Base-by-base conservation (phyloP, 805 yeast species). In the Starmerella sirachaensis region DNA sequence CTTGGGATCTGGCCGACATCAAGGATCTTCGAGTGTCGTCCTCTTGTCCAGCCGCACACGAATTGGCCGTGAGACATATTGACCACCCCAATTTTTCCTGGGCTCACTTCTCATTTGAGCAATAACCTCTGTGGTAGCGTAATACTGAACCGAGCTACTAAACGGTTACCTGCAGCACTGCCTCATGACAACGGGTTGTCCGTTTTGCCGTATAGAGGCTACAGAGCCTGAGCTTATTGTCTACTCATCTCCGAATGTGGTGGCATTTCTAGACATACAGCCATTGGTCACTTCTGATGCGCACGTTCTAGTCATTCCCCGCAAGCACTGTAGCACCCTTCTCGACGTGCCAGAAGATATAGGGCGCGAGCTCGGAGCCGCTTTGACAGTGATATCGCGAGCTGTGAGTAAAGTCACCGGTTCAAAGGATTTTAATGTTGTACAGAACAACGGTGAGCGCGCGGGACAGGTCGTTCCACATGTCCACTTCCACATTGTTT, bases 401-500 rank as follows among this genome's bases (percentile, higher is more conserved):
- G 58, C 57, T 2, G 40, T 52, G 19, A 38, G 38, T 17, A 27
- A 44, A 9, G 46, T 45, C 14, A 37, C 49, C 4, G 51, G 45
- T 3, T 46, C 50, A 11, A 35, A 42, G 9, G 60, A 55, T 6
- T 58, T 50, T 49, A 61, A 61, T 35, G 46, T 61, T 10, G 54
- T 61, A 11, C 64, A 60, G 37, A 61, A 61, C 48, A 61, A 88
- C 56, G 96, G 97, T 0, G 76, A 78, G 0, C 86, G 78, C 22
- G 86, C 94, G 1, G 97, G 97, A 2, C 97, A 88, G 56, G 72
- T 84, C 7, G 77, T 88, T 1, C 93, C 93, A 9, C 97, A 88
- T 58, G 66, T 88, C n/a, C 97, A 88, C 54, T 78, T 91, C 13
- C 97, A 88, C 54, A 56, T 88, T 16, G 80, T 88, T 13, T 93